A percentile compares a stretch with the other conserved stretches of the same genome.
Evolutionary conservation across 78 protist species (phyloP).

Genomic region (Tieghemostelium lacteum): DNA sequence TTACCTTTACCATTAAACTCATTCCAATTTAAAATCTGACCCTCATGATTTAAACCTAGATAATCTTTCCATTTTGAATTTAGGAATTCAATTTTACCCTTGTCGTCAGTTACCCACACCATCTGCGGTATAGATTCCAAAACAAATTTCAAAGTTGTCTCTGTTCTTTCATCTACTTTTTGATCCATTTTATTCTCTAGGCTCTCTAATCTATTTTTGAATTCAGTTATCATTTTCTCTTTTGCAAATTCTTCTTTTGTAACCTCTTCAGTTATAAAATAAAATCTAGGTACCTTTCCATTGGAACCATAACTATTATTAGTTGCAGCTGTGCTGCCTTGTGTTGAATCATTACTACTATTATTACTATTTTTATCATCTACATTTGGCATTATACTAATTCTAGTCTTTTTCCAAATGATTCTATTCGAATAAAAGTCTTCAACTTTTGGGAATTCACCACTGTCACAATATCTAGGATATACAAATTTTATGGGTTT

Average conservation of each 20-base stretch:
- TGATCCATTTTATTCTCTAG: conserved; percentile 27
- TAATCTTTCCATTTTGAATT: conserved; percentile 49
- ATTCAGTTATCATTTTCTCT: conserved; percentile 3
- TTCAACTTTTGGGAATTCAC: neutral
- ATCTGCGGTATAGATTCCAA: conserved; percentile 59
- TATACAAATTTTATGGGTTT: conserved; percentile 23
- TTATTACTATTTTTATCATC: no score
- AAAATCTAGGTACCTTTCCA: conserved; percentile 14
- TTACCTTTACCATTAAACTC: neutral
- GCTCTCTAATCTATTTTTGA: conserved; percentile 16
- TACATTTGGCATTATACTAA: neutral
- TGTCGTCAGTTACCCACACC: conserved; percentile 35
- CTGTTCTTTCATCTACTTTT: conserved; percentile 28
- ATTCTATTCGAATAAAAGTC: conserved; percentile 36
- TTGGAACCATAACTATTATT: neutral
- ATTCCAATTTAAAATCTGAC: conserved; percentile 30
- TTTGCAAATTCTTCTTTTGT: conserved; percentile 36
- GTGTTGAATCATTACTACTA: neutral
- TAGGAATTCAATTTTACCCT: conserved; percentile 45
- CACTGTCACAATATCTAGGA: conserved; percentile 24
- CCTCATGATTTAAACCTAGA: conserved; percentile 28
- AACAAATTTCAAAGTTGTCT: conserved; percentile 29
- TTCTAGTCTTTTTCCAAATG: conserved; percentile 27
- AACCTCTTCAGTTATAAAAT: conserved; percentile 30
- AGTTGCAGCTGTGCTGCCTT: neutral